A percentile compares a stretch with the other conserved stretches of the same genome.
Evolutionary conservation across 805 yeast species (phyloP).

Genomic region (Metschnikowia reukaufii): DNA sequence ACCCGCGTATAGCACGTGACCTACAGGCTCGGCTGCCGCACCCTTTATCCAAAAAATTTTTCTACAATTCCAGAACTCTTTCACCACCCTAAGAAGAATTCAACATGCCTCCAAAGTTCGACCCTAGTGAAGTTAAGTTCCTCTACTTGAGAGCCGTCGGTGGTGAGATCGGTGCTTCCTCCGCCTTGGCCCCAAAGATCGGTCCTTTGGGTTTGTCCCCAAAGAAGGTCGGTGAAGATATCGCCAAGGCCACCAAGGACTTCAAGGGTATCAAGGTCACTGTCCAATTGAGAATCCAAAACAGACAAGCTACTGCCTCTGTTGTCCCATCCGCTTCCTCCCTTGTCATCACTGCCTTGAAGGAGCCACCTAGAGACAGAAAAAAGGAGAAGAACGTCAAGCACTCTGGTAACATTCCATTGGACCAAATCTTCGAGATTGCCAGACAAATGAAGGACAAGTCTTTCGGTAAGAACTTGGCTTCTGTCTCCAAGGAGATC

Average conservation of each 20-base stretch:
- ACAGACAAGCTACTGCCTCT: conserved; percentile 99
- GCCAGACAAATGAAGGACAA: conserved; percentile 97
- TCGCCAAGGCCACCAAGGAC: conserved; percentile 98
- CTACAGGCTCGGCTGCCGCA: conserved; percentile 11
- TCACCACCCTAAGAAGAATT: conserved; percentile 18
- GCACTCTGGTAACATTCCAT: conserved; percentile 98
- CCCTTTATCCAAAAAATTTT: conserved; percentile 17
- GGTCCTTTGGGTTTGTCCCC: conserved; percentile 99
- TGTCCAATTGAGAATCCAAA: conserved; percentile 97
- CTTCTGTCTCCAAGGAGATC: conserved; percentile 97
- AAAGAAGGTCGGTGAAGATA: conserved; percentile 99
- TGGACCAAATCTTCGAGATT: conserved; percentile 93
- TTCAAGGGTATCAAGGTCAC: conserved; percentile 99
- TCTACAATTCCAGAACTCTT: conserved; percentile 12
- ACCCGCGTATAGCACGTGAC: conserved; percentile 17
- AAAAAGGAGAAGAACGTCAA: conserved; percentile 99
- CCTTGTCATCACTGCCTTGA: conserved; percentile 96
- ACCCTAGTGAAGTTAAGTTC: conserved; percentile 97
- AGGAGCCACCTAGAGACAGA: conserved; percentile 99
- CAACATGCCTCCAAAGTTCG: conserved; percentile 96
- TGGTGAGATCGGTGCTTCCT: conserved; percentile 99
- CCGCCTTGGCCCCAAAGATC: conserved; percentile 99
- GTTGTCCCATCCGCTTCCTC: conserved; percentile 99
- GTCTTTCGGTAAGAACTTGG: conserved; percentile 96
- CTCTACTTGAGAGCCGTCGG: conserved; percentile 99